phyloP scores from a whole-genome alignment of 139 green algal species.

The Chlamydomonas sp. region DNA sequence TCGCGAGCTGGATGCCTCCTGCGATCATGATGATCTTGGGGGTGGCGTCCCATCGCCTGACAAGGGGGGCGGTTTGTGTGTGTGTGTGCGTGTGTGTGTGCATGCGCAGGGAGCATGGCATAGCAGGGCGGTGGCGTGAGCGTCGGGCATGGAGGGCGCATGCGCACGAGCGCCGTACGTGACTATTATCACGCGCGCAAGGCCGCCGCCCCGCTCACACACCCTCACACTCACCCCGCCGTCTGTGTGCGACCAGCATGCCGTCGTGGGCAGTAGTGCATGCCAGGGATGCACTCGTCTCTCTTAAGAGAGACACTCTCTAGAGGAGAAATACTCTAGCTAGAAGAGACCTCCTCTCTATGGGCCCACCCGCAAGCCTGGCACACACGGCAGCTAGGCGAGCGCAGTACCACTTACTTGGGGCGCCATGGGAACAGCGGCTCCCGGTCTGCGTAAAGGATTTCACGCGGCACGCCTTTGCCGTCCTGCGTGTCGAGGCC shows the following conservation, averaged over 20 bases:
- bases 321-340: no score
- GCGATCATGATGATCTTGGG: slow-evolving; percentile 49
- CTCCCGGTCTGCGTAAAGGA: slow-evolving; percentile 46
- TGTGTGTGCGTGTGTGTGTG: not conserved
- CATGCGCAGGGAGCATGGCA: not conserved
- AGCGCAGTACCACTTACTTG: slow-evolving; percentile 33
- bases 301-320: no score
- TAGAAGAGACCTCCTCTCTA: not conserved
- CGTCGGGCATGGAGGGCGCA: no score
- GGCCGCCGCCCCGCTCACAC: no score
- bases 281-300: no score
- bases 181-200: no score
- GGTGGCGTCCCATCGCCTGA: slow-evolving; percentile 54
- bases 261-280: no score
- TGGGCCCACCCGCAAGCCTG: not conserved
- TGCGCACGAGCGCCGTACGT: no score
- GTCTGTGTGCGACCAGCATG: no score
- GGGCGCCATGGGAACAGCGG: slow-evolving; percentile 50
- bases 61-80: not conserved
- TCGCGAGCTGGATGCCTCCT: slow-evolving; percentile 38
- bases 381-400: no score
- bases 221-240: no score
- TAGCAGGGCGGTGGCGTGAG: not conserved
- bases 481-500: no score
- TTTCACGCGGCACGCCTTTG: slow-evolving; percentile 24